These are phyloP conservation scores for Amanita brunnescens DNA, from an alignment of 768 basidiomycete species.

Conservation along the genomic window DNA sequence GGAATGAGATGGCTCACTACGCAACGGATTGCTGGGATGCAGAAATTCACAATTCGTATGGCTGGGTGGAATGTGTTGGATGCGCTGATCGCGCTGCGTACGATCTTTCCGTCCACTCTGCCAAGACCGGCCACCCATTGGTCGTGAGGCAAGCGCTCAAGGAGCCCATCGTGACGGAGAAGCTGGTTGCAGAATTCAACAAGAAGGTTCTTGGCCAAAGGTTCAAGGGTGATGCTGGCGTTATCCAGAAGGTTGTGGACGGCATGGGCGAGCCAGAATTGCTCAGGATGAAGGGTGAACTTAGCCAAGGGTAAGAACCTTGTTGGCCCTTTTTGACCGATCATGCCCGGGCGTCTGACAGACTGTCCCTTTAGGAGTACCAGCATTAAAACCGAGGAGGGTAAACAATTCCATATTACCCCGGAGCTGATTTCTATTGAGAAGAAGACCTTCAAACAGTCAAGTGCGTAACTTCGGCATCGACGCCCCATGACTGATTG, in stretches of 20 bases:
- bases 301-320: slow-evolving; percentile 58
- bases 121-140: slow-evolving; percentile 75
- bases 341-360: not conserved
- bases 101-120: slow-evolving; percentile 85
- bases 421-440: slow-evolving; percentile 71
- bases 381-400: slow-evolving; percentile 48
- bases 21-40: slow-evolving; percentile 99
- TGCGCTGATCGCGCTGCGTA: slow-evolving; percentile 98
- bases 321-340: not conserved
- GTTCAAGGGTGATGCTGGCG: slow-evolving; percentile 75
- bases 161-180: slow-evolving; percentile 78
- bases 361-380: slow-evolving; percentile 27
- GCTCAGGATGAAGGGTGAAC: slow-evolving; percentile 55
- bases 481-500: not conserved
- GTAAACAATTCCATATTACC: slow-evolving; percentile 61
- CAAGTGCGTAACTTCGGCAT: slow-evolving; percentile 39
- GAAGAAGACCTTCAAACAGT: slow-evolving; percentile 80
- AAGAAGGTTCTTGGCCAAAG: slow-evolving; percentile 86
- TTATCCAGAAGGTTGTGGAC: slow-evolving; percentile 54
- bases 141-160: slow-evolving; percentile 82
- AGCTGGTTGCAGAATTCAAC: slow-evolving; percentile 70
- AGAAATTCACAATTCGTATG: slow-evolving; percentile 84
- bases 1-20: slow-evolving; percentile 99
- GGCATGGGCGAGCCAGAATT: slow-evolving; percentile 61
- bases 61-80: slow-evolving; percentile 98